Evolutionary conservation across 768 basidiomycete species (phyloP), one percentile per base, ranked within the genome.

Genomic region (Tylopilus intermedius): DNA sequence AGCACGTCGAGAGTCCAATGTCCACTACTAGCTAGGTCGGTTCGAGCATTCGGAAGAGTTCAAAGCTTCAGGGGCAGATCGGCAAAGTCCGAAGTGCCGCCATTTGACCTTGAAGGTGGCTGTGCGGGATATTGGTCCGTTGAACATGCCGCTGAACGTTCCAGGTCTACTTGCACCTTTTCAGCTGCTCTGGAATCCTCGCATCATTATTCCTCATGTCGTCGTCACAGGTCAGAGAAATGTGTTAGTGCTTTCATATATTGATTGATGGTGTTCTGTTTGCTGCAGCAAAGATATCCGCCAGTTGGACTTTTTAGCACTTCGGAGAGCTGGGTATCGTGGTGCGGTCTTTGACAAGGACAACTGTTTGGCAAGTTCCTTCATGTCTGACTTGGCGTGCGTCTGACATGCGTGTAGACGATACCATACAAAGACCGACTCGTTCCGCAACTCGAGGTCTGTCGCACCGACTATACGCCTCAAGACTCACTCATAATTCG

Each of bases 281-380:
- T 24, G 53, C 43, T 55, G 57, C 73, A 85, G 83, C 66, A 77
- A 54, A 89, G 90, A 90, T 66, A 90, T 94, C 61, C 88, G 90
- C 76, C 78, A 86, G 58, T 76, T 94, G 62, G 82, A 94, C 69
- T 93, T 91, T 75, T 60, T 59, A 8, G 82, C 82, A 37, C 74
- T 98, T 37, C 79, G 79, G 51, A 74, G 75, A 51, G 81, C 83
- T 8, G 93, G 94, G 4, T 94, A 91, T 66, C 80, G 82, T 43
- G 93, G 89, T 15, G 89, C 87, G 3, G 83, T 99, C 1, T 88
- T 97, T 59, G 95, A 98, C 78, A 97, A 98, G 72, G 95, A 99
- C 65, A 98, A 99, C 61, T 98, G 95, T 64, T 71, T 98, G 58
- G 95, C 92, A 58, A 29, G 86, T 72, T 4, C 15, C 4, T 44